Conservation (phyloP, 2,329 filamentous ascomycete species). For the Beauveria australis region DNA sequence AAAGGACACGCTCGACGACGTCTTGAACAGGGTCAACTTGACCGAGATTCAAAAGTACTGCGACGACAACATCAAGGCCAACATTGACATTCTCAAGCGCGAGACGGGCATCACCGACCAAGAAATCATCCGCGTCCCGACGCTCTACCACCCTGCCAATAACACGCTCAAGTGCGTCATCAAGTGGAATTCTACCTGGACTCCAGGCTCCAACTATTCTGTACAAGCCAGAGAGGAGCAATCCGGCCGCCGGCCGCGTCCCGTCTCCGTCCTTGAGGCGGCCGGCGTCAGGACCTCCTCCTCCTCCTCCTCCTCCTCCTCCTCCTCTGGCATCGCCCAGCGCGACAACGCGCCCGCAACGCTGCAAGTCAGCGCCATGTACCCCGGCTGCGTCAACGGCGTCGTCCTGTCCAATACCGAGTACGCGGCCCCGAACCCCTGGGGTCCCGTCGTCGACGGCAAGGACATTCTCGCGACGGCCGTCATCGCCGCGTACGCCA, state of each 20-base stretch:
- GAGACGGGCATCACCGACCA: conserved; percentile 19
- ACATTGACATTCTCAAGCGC: conserved; percentile 16
- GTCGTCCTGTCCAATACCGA: conserved; percentile 15
- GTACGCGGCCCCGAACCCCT: conserved; percentile 3
- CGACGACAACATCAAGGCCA: conserved; percentile 16
- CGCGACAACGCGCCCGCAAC: not conserved
- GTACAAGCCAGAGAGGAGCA: not conserved
- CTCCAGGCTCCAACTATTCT: not conserved
- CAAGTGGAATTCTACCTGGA: not conserved
- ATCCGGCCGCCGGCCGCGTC: not conserved
- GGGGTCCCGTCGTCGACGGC: conserved; percentile 1
- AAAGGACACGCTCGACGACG: conserved; percentile 13
- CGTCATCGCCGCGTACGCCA: not conserved
- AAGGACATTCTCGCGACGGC: not conserved
- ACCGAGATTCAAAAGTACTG: conserved; percentile 10
- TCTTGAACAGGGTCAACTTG: conserved; percentile 12
- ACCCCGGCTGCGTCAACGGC: conserved; percentile 18
- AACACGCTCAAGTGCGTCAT: not conserved
- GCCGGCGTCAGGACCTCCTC: not conserved
- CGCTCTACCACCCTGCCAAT: conserved; percentile 12
- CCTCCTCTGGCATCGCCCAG: not conserved
- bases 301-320: too few relatives aligned
- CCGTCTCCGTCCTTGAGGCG: not conserved
- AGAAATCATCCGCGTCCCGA: conserved; percentile 18
- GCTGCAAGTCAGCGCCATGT: not conserved